phyloP scores from a whole-genome alignment of 1,284 basidiomycete genomes.

The Ceraceosorus bombacis region DNA sequence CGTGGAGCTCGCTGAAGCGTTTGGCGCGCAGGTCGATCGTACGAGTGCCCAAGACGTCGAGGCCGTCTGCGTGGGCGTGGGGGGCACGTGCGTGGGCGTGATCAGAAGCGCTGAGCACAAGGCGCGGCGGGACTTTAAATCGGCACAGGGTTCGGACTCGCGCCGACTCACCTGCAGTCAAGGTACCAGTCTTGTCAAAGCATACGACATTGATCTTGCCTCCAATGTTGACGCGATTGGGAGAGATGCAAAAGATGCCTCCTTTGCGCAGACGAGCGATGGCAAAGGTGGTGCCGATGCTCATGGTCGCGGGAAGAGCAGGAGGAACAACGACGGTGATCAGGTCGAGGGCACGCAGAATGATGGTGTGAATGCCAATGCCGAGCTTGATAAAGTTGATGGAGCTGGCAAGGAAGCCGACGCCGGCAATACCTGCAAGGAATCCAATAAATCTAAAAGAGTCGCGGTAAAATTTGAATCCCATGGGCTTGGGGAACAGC shows the following conservation, averaged over 20 bases:
- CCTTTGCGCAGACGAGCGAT: constrained; percentile 77
- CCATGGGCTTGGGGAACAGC: constrained; percentile 97
- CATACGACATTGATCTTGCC: constrained; percentile 97
- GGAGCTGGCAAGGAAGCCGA: constrained; percentile 63
- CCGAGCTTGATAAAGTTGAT: constrained; percentile 86
- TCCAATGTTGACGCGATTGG: constrained; percentile 88
- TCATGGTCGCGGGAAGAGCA: constrained; percentile 90
- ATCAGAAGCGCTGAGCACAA: no score
- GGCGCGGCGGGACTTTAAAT: no score
- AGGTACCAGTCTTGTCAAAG: constrained; percentile 98
- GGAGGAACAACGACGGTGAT: constrained; percentile 97
- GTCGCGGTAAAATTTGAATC: constrained; percentile 86
- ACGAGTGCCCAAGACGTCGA: constrained; percentile 70
- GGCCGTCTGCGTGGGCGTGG: constrained; percentile 75
- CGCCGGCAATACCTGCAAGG: constrained; percentile 72
- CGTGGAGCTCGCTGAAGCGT: constrained; percentile 82
- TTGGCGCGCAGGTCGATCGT: constrained; percentile 49
- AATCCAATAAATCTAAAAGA: constrained; percentile 94
- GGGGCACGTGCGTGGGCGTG: no score
- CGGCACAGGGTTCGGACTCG: no score
- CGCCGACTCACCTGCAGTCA: constrained; percentile 57
- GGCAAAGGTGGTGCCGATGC: constrained; percentile 94
- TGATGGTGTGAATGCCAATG: constrained; percentile 73
- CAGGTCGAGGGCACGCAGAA: constrained; percentile 87
- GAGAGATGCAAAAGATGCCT: constrained; percentile 94